Percentiles rank a stretch among this genome's conserved stretches.
Evolutionary conservation across 768 basidiomycete species (phyloP).

Genomic region (Pulveroboletus sp.): DNA sequence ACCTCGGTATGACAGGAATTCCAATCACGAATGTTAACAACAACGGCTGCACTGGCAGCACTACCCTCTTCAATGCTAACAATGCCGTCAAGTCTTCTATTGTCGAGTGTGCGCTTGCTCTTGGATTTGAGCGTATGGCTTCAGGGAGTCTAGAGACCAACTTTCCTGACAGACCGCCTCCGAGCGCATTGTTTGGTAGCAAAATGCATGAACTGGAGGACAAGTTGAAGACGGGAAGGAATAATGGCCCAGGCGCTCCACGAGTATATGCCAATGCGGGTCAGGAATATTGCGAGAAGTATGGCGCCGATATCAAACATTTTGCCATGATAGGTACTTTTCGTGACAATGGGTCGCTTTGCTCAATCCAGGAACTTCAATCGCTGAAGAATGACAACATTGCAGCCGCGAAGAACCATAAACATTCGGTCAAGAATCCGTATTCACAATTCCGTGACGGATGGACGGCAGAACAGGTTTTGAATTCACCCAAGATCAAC

Average conservation of each 20-base stretch:
- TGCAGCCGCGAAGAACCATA: conserved; percentile 75
- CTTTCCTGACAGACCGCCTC: conserved; percentile 51
- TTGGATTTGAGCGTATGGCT: conserved; percentile 85
- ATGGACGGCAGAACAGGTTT: conserved; percentile 67
- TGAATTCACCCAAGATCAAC: conserved; percentile 61
- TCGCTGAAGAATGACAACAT: not conserved
- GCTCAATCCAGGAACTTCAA: too few relatives aligned
- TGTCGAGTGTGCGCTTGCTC: conserved; percentile 71
- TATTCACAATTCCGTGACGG: conserved; percentile 79
- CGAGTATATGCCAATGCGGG: conserved; percentile 69
- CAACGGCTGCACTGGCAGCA: conserved; percentile 79
- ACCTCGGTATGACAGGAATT: conserved; percentile 78
- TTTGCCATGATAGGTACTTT: conserved; percentile 75
- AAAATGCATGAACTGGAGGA: conserved; percentile 48
- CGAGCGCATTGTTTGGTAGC: conserved; percentile 43
- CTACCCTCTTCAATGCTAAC: conserved; percentile 73
- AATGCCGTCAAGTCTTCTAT: conserved; percentile 65
- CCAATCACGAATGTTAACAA: conserved; percentile 87
- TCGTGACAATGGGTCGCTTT: too few relatives aligned
- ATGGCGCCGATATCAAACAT: conserved; percentile 59
- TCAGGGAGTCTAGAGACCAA: conserved; percentile 67
- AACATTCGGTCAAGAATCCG: conserved; percentile 72
- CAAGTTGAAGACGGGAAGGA: conserved; percentile 43
- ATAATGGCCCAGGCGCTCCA: conserved; percentile 66
- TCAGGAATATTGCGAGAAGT: conserved; percentile 68